Base-by-base conservation (phyloP, 192 early-diverging fungal species). In the Diversispora epigaea region DNA sequence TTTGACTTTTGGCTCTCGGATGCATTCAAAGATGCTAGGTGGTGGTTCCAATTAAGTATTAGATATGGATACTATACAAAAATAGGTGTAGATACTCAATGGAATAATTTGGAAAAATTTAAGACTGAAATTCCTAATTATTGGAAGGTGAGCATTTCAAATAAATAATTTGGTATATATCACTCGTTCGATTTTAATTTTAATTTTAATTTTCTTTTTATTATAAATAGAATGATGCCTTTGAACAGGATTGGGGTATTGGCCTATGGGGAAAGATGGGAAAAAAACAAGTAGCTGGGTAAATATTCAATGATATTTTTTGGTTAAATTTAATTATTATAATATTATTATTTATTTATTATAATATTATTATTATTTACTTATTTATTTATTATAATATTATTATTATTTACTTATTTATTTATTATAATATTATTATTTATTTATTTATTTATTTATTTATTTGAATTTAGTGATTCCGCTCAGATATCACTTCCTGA, bases 1-100 rank as follows among this genome's bases (percentile, higher is more conserved):
- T 67, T 67, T 46, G 65, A 67, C 47, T 67, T 67, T 50, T 67
- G 65, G 65, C 22, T 67, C 12, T 67, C 65, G 10, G 65, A 67
- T 67, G 43, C 43, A 15, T 45, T 67, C 11, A 67, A 67, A 47
- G 65, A 67, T 49, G 43, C 65, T 49, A 14, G 65, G 25, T 67
- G 65, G 65, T 67, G 65, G 65, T 67, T 45, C 1, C 65, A 67
- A 67, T 22, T 45, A 4, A 67, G 65, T 11, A 46, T 67, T 67
- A 49, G 47, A 67, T 67, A 49, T 32, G 65, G 65, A 14, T 67
- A 67, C 25, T 47, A 47, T 46, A 67, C 65, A 19, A 67, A 67
- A 49, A 25, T 41, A 41, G 65, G 65, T 17, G 65, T 67, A 2
- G 45, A 67, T 47, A 19, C 43, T 5, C 65, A 67, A 67, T 67